Base-by-base conservation (phyloP, 805 yeast species). In the Saccharomycopsis malanga region DNA sequence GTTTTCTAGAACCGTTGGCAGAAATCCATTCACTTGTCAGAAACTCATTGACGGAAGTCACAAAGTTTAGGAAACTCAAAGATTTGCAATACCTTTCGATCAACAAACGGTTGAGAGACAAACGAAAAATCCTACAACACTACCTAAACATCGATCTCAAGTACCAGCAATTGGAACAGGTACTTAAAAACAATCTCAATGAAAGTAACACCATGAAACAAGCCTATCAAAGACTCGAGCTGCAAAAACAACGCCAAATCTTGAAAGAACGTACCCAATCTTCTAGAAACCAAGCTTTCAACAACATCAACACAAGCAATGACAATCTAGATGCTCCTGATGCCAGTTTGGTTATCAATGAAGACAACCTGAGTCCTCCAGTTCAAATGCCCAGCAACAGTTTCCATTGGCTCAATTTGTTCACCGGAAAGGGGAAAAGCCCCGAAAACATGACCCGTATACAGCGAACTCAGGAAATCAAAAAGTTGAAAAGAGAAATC, bases 1-100 rank as follows among this genome's bases (percentile, higher is more conserved):
- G 61, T 1, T 50, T 69, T 14, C 69, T 66, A 50, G 74, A 70
- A 48, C 71, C 71, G 12, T 52, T 64, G 0, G 54, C 57, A 17
- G 71, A 69, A 45, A 54, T 70, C 34, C 50, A 61, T 25, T 62
- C 64, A 24, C 58, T 63, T 21, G 52, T 69, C 1, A 56, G 55
- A 21, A 69, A 64, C 32, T 56, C 67, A 1, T 51, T 65, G 5
- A 58, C 63, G n/a, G 55, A 52, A 30, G 80, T 86, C 2, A 62
- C 78, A 21, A 76, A 75, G 53, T 87, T 77, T 59, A 76, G 85
- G 46, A 71, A 73, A 45, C 66, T 74, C 54, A 79, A 81, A 54
- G 72, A 72, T 15, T 60, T 72, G 29, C 86, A 80, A 58, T 66
- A 68, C 35, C 61, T 64, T 48, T 69, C 70, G 10, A 63, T 71